phyloP scores from a whole-genome alignment of 139 green algal genomes.

The Tetradesmus lagerheimii region DNA sequence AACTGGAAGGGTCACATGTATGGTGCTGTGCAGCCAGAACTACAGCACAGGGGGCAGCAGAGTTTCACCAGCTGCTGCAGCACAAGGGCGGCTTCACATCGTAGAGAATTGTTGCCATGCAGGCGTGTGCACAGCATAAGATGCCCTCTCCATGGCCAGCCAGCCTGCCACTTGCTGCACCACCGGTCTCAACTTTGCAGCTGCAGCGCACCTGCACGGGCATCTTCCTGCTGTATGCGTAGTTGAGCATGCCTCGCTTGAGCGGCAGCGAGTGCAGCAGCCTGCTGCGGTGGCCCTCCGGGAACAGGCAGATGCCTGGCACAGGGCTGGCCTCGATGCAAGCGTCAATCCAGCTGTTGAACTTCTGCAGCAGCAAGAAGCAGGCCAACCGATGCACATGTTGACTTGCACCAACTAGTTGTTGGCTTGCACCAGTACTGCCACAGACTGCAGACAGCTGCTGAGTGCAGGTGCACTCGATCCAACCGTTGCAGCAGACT shows the following conservation, averaged over 20 bases:
- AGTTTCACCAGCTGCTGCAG: background rate
- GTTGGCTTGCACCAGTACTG: too few relatives aligned
- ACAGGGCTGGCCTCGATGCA: slow-evolving; percentile 58
- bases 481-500: background rate
- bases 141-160: too few relatives aligned
- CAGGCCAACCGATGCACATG: background rate
- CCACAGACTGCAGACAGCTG: background rate
- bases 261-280: slow-evolving; percentile 78
- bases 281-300: slow-evolving; percentile 83
- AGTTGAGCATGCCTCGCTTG: slow-evolving; percentile 94
- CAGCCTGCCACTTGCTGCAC: too few relatives aligned
- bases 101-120: too few relatives aligned
- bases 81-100: background rate
- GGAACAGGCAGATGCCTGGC: slow-evolving; percentile 78
- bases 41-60: too few relatives aligned
- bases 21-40: too few relatives aligned
- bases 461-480: background rate
- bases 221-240: slow-evolving; percentile 80
- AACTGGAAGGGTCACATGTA: too few relatives aligned
- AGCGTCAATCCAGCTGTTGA: slow-evolving; percentile 79
- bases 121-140: too few relatives aligned
- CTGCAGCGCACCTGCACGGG: slow-evolving; percentile 78
- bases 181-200: background rate
- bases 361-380: slow-evolving; percentile 56
- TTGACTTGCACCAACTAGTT: too few relatives aligned